Conservation (phyloP, 2,329 filamentous ascomycete genomes). For the Aspergillus fructus region DNA sequence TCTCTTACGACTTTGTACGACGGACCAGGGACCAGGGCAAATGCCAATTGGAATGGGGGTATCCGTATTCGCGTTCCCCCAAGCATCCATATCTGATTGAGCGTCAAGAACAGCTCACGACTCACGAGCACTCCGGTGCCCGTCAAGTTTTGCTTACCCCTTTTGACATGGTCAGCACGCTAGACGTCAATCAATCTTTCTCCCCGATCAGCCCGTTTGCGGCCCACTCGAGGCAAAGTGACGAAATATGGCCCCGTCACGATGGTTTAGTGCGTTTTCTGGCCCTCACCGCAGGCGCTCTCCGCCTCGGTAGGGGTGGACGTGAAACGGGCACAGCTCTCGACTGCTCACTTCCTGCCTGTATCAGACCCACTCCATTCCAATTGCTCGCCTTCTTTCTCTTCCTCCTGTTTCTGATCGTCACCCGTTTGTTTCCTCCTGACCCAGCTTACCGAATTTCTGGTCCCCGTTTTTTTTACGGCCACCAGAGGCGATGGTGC, state of each 20-base stretch:
- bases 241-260: slow-evolving; percentile 12
- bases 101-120: not conserved
- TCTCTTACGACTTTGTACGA: not conserved
- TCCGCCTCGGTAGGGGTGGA: not conserved
- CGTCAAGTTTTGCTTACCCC: slow-evolving; percentile 3
- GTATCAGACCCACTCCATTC: slow-evolving; percentile 16
- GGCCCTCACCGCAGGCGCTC: slow-evolving; percentile 17
- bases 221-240: slow-evolving; percentile 18
- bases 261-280: not conserved
- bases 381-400: not conserved
- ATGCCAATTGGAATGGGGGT: not conserved
- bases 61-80: not conserved
- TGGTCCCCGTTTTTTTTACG: not conserved
- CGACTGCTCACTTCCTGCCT: slow-evolving; percentile 20
- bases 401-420: slow-evolving; percentile 13
- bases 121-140: too few relatives aligned
- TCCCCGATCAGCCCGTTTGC: slow-evolving; percentile 19
- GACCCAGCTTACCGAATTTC: slow-evolving; percentile 3
- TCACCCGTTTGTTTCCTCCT: slow-evolving; percentile 9
- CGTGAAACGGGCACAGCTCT: slow-evolving; percentile 5
- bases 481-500: not conserved
- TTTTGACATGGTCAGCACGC: slow-evolving; percentile 14
- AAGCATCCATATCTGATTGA: not conserved
- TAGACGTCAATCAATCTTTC: slow-evolving; percentile 20
- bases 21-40: not conserved